Evolutionary conservation across 257 asterid genomes (phyloP), one percentile per base, ranked within the genome.

Genomic region (Coffea eugenioides): DNA sequence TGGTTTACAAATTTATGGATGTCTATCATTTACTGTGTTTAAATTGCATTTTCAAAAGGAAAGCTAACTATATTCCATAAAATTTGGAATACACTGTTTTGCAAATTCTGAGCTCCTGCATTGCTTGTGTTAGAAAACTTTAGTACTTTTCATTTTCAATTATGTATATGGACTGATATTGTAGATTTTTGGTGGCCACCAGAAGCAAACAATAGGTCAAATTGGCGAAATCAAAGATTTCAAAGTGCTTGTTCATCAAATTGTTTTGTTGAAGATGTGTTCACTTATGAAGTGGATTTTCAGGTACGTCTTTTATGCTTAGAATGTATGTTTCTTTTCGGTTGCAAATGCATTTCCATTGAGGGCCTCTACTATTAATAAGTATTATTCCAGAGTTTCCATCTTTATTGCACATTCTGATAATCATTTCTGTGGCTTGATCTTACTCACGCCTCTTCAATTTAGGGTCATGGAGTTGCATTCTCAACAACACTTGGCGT

Each of bases 301-400:
- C 77, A 79, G 82, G 77, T 79, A 71, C 56, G n/a, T 49, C 27
- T 3, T 73, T 73, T 41, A 16, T 13, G 0, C n/a, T 73, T 46
- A n/a, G 13, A 13, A 27, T 15, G 16, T 15, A 6, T 14, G 23
- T 73, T 25, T 9, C 11, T 25, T 14, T 49, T 43, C 0, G 46
- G 15, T 72, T 11, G 23, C 27, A 71, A 51, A 49, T 27, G 45
- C 64, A 49, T 49, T 14, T 62, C 41, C 51, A 18, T 48, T 21
- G 3, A 21, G 72, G 20, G 31, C 39, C 57, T 71, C 45, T 48
- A 7, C 41, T 48, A 49, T 54, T 72, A 25, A 20, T n/a, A n/a
- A 48, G 62, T 72, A 4, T n/a, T n/a, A 72, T 39, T 66, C 20
- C 6, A n/a, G 56, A 54, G 36, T 45, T 69, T 23, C 27, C 2